Evolutionary conservation across 306 rosid species (phyloP).

Genomic region (Vicia faba): DNA sequence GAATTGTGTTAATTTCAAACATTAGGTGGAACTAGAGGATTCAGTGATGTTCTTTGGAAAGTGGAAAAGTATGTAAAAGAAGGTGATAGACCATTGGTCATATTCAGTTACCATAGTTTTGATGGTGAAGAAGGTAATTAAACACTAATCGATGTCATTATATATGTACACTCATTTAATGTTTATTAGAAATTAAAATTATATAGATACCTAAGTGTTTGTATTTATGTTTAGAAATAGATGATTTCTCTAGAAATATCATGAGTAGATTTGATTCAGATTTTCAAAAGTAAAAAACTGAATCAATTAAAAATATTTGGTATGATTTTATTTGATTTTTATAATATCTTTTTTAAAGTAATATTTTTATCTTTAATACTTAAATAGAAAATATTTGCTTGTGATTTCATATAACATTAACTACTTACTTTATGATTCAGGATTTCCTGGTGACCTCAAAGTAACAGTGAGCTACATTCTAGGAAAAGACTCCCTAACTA

Average conservation of each 20-base stretch:
- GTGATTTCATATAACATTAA: neutral
- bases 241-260: no score
- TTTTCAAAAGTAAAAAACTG: no score
- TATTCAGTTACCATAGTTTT: slow-evolving; percentile 63
- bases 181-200: neutral
- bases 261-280: no score
- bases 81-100: slow-evolving; percentile 57
- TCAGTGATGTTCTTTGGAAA: slow-evolving; percentile 79
- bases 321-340: no score
- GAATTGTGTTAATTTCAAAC: neutral
- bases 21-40: slow-evolving; percentile 74
- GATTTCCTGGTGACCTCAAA: slow-evolving; percentile 76
- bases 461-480: slow-evolving; percentile 54
- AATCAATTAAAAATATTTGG: no score
- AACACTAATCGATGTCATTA: neutral
- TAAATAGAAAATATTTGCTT: neutral
- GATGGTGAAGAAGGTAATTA: slow-evolving; percentile 83
- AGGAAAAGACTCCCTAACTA: slow-evolving; percentile 43
- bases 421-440: slow-evolving; percentile 35
- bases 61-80: slow-evolving; percentile 52
- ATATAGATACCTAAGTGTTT: no score
- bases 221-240: no score
- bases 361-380: neutral
- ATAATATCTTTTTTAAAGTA: no score
- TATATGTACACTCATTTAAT: neutral